Evolutionary conservation across 1,284 basidiomycete genomes (phyloP), one percentile per base, ranked within the genome.

Genomic region (Malassezia restricta): DNA sequence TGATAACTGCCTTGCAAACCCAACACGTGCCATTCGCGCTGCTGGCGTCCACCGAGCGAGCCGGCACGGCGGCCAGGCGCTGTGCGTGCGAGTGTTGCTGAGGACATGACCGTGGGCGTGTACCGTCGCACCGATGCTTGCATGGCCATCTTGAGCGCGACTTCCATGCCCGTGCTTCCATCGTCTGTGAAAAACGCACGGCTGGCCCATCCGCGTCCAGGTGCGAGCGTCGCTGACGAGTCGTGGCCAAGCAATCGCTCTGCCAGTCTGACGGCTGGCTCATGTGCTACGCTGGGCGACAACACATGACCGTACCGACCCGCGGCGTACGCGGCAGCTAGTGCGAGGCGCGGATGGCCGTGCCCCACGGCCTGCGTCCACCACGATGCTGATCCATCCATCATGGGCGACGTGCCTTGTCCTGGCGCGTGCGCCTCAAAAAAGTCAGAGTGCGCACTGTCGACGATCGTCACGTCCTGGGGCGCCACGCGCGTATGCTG

Each of bases 291-390:
- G 57, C 84, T 82, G 2, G 92, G 92, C 74, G 92, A 96, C 76
- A 98, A 85, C 58, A 96, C 90, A 73, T 98, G 92, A 0, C 92
- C 92, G 65, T 95, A 98, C 5, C 92, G 81, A 2, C 90, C 92
- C 5, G 87, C 85, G 3, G 91, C 90, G 31, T 81, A 77, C 0
- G 91, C 89, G 0, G 89, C 92, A 1, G 91, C 88, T 28, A 88
- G 77, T 0, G 87, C 83, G 9, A 95, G 78, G 0, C 81, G 76
- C 0, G 86, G 80, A 52, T 86, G 77, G 0, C 81, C 83, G 66
- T 96, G 92, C 0, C 91, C 91, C 40, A 95, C 76, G 0, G 84
- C 82, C 76, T 98, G 92, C 0, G 92, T 96, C 88, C 92, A 98
- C 92, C 92, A 96, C 12, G 88, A 92, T 0, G 92, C 90, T 0